Percentiles rank a stretch among this genome's conserved stretches.
Conservation (phyloP, 176 grass and related monocot species). For the Puccinellia tenuiflora region DNA sequence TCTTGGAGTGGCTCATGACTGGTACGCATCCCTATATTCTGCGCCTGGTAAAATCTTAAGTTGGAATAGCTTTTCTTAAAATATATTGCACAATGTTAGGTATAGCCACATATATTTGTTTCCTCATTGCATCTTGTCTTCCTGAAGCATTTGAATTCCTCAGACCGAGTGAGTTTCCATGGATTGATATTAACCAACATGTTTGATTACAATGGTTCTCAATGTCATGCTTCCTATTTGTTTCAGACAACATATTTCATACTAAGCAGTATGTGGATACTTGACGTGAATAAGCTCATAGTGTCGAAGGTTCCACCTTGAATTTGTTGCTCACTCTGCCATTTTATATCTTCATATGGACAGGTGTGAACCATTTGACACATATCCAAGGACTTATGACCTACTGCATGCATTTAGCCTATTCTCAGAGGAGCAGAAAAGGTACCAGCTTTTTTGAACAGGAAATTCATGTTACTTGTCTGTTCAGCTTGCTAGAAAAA, state of each 20-base stretch:
- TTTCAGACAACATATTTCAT: not conserved
- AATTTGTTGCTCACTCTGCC: slow-evolving; percentile 10
- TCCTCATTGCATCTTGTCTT: not conserved
- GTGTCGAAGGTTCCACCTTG: not conserved
- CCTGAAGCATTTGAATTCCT: not conserved
- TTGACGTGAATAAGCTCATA: not conserved
- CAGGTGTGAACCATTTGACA: slow-evolving; percentile 97
- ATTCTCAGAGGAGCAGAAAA: slow-evolving; percentile 82
- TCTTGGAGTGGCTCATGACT: slow-evolving; percentile 92
- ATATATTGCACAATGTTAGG: slow-evolving; percentile 3
- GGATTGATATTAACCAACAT: not conserved
- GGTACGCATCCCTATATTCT: slow-evolving; percentile 43
- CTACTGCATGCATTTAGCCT: slow-evolving; percentile 74
- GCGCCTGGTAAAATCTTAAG: slow-evolving; percentile 1
- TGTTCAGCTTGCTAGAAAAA: not conserved
- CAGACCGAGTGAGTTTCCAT: not conserved
- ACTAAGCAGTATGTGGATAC: not conserved
- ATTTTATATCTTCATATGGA: slow-evolving; percentile 18
- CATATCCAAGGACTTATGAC: slow-evolving; percentile 95
- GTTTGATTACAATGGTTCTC: not conserved
- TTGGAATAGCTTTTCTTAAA: slow-evolving; percentile 11
- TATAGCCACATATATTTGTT: not conserved
- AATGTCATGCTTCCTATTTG: not conserved
- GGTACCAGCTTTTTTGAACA: slow-evolving; percentile 28
- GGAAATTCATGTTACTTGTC: not conserved